phyloP scores from a whole-genome alignment of 805 yeast species.

The Ogataea trehaloabstinens region DNA sequence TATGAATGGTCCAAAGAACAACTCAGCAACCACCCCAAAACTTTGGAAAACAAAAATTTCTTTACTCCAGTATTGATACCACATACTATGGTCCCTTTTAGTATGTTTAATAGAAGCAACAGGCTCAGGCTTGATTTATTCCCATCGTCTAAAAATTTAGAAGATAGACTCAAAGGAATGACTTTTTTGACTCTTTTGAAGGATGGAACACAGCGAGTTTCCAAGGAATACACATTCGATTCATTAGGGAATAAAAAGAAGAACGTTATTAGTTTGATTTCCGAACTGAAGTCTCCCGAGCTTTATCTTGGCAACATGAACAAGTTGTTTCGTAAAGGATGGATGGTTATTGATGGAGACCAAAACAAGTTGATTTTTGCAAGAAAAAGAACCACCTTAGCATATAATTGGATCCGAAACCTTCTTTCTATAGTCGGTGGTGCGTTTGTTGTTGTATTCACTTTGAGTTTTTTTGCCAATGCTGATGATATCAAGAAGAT shows the following conservation, averaged over 20 bases:
- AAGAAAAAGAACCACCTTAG: conserved; percentile 22
- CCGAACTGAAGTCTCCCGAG: conserved; percentile 38
- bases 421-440: conserved; percentile 31
- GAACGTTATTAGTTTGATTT: conserved; percentile 13
- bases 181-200: conserved; percentile 22
- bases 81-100: conserved; percentile 27
- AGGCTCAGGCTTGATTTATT: conserved; percentile 15
- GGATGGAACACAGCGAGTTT: conserved; percentile 33
- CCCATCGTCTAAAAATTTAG: conserved; percentile 9
- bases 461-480: conserved; percentile 29
- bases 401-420: conserved; percentile 20
- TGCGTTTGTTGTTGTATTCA: conserved; percentile 22
- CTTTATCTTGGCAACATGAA: conserved; percentile 35
- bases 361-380: conserved; percentile 40
- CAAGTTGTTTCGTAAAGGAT: conserved; percentile 43
- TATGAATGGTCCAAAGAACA: conserved; percentile 49
- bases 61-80: conserved; percentile 45
- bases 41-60: conserved; percentile 41
- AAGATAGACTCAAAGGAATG: conserved; percentile 5
- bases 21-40: conserved; percentile 32
- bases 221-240: conserved; percentile 8
- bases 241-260: conserved; percentile 3
- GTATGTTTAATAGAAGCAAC: conserved; percentile 2
- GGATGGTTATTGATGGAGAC: conserved; percentile 58
- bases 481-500: conserved; percentile 11